phyloP scores from a whole-genome alignment of 257 asterid genomes.

The Solanum lignicaule region DNA sequence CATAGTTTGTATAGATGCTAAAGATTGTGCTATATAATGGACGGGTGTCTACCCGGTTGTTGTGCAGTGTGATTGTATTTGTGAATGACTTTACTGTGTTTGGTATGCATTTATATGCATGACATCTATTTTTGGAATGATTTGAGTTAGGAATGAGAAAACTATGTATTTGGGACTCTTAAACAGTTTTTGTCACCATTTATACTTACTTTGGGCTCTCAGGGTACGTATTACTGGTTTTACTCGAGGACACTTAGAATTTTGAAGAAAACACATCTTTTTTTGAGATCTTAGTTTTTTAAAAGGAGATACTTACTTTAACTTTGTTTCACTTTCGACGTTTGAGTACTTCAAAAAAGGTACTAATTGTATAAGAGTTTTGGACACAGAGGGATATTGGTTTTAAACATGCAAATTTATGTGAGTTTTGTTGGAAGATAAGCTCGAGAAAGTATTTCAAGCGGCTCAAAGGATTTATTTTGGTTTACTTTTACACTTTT shows the following conservation, averaged over 20 bases:
- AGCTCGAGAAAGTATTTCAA: too few species aligned
- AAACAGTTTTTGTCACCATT: too few species aligned
- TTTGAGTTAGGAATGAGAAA: background rate
- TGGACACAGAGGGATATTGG: background rate
- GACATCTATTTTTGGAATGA: background rate
- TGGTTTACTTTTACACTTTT: background rate
- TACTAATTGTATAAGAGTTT: background rate
- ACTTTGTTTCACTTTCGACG: background rate
- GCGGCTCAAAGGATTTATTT: background rate
- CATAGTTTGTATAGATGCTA: background rate
- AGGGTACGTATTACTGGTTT: background rate
- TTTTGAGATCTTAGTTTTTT: too few species aligned
- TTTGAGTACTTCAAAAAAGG: background rate
- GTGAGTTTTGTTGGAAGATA: background rate
- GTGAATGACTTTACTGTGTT: background rate
- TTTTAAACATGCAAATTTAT: background rate
- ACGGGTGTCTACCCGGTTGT: background rate
- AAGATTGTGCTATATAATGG: background rate
- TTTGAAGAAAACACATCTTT: background rate
- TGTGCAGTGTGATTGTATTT: background rate
- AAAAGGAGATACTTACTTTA: too few species aligned
- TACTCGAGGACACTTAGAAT: background rate
- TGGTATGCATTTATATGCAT: background rate
- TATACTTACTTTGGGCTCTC: background rate
- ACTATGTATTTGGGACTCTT: background rate